Base-by-base conservation (phyloP, 352 stramenopile genomes). In the Phytophthora nicotianae region DNA sequence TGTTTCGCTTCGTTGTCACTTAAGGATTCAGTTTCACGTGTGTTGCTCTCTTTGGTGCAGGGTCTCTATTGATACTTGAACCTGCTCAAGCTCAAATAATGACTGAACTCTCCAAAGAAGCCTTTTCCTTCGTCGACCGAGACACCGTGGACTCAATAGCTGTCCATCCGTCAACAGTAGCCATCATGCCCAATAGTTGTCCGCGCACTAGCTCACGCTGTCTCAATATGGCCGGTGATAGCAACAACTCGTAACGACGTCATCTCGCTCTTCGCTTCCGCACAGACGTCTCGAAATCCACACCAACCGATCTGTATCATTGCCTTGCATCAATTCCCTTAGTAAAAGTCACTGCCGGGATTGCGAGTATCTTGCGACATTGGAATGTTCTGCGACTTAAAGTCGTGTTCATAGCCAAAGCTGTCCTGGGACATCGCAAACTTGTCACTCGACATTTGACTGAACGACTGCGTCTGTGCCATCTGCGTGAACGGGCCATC, bases 361-460 rank as follows among this genome's bases (percentile, higher is more conserved):
- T 48, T 32, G 23, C 76, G 83, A 4, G 70, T 63, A 38, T 95
- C 84, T 62, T 95, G 87, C 5, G 83, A 93, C 86, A 93, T 91
- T 3, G 83, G 78, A 6, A 92, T 72, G 54, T 82, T 90, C 70
- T 93, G 84, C 46, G 86, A 91, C 76, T 95, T 91, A 64, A 88
- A 95, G 53, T 92, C 83, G 41, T 86, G 72, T 50, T 93, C 82
- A 40, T 83, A 91, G 0, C 61, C 77, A n/a, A 87, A 95, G 51
- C 74, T 79, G 49, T 95, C 87, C 58, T 95, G 87, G 17, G 83
- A 92, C 82, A 95, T 88, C 43, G 73, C 77, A 45, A 90, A 93
- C 74, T 93, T 93, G 65, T 91, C 85, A 3, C 63, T 73, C 29
- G 86, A 95, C 58, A 90, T 68, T 63, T 95, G 87, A 53, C 85